phyloP scores from a whole-genome alignment of 768 basidiomycete species.

The Chalciporus sphaerocephalus region DNA sequence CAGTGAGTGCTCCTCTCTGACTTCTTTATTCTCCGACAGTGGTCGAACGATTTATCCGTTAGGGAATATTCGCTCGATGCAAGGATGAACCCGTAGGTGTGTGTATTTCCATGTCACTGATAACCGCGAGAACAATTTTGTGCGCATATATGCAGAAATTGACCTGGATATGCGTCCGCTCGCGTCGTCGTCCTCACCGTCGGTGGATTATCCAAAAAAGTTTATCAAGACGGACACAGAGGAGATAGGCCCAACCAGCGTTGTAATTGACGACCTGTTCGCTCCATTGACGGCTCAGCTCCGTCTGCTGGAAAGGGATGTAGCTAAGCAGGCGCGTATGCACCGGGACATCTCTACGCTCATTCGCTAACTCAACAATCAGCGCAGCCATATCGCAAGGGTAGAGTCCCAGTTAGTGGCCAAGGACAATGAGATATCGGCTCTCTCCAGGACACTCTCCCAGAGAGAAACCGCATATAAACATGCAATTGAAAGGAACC shows the following conservation, averaged over 20 bases:
- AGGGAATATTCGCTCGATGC: conserved; percentile 12
- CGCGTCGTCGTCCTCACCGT: not conserved
- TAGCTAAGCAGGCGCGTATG: conserved; percentile 9
- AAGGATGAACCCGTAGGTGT: conserved; percentile 19
- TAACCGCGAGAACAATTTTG: not conserved
- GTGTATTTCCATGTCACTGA: conserved; percentile 17
- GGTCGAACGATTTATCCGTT: not conserved
- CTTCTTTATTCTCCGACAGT: not conserved
- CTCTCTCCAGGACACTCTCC: conserved; percentile 11
- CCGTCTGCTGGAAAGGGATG: conserved; percentile 10
- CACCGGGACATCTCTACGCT: not conserved
- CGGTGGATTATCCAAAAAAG: conserved; percentile 6
- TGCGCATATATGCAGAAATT: conserved; percentile 16
- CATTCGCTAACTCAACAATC: not conserved
- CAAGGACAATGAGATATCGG: conserved; percentile 13
- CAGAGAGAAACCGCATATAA: conserved; percentile 15
- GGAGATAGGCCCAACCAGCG: not conserved
- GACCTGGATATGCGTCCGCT: conserved; percentile 2
- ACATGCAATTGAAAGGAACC: conserved; percentile 10
- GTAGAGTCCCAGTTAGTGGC: conserved; percentile 18
- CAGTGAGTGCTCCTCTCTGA: conserved; percentile 7
- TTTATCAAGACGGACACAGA: conserved; percentile 5
- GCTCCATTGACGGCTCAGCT: not conserved
- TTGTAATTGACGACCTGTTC: not conserved
- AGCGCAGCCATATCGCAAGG: conserved; percentile 19